These are phyloP conservation scores for Pichia thaimueangensis DNA, from an alignment of 805 yeast species.

Conservation along the genomic window DNA sequence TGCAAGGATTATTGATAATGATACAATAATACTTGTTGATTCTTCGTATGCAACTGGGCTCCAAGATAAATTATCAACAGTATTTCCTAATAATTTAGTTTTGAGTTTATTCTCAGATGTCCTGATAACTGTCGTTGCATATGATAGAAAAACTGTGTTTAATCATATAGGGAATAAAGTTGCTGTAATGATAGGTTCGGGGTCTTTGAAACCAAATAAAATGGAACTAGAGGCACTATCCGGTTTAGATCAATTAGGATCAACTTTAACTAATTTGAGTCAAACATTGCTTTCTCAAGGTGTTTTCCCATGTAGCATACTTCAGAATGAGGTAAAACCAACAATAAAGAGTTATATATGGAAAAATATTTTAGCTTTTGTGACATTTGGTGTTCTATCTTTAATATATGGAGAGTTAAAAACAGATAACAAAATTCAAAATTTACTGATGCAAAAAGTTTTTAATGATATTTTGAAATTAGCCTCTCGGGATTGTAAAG, in stretches of 20 bases:
- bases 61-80: slow-evolving; percentile 15
- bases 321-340: slow-evolving; percentile 25
- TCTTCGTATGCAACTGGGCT: slow-evolving; percentile 20
- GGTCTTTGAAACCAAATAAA: slow-evolving; percentile 5
- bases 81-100: slow-evolving; percentile 12
- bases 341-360: slow-evolving; percentile 24
- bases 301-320: slow-evolving; percentile 22
- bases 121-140: slow-evolving; percentile 16
- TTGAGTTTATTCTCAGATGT: slow-evolving; percentile 25
- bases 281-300: slow-evolving; percentile 21
- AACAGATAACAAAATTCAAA: slow-evolving; percentile 5
- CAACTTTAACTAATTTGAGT: slow-evolving; percentile 15
- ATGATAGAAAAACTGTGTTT: slow-evolving; percentile 12
- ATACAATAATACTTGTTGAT: slow-evolving; percentile 25
- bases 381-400: slow-evolving; percentile 19
- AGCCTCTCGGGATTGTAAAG: slow-evolving; percentile 21
- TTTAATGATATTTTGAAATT: slow-evolving; percentile 20
- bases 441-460: slow-evolving; percentile 16
- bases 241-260: slow-evolving; percentile 19
- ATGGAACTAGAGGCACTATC: slow-evolving; percentile 10
- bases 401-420: slow-evolving; percentile 20
- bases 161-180: slow-evolving; percentile 20
- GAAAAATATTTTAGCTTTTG: slow-evolving; percentile 25
- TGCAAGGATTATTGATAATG: slow-evolving; percentile 8
- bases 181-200: slow-evolving; percentile 24